A percentile compares a stretch with the other conserved stretches of the same genome.
phyloP scores from a whole-genome alignment of 352 stramenopile genomes.

The Phytophthora crassamura region DNA sequence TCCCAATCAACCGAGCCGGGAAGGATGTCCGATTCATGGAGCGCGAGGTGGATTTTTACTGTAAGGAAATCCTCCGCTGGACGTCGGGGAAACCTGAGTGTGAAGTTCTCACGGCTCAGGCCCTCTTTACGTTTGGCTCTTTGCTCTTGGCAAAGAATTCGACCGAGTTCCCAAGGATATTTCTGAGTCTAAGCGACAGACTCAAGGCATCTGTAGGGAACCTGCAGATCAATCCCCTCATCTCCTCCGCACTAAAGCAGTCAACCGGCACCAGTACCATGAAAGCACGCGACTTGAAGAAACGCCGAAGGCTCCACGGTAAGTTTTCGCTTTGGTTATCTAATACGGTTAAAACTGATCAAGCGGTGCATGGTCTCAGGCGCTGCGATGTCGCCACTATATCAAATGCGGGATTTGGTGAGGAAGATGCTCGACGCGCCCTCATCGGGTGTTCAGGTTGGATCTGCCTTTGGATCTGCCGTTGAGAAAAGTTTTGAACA shows the following conservation, averaged over 20 bases:
- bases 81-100: slow-evolving; percentile 30
- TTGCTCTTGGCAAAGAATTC: slow-evolving; percentile 53
- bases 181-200: slow-evolving; percentile 52
- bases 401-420: slow-evolving; percentile 55
- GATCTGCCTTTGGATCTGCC: slow-evolving; percentile 29
- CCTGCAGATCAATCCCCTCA: slow-evolving; percentile 6
- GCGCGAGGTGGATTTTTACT: slow-evolving; percentile 79
- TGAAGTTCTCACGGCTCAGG: slow-evolving; percentile 46
- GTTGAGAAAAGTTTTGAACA: slow-evolving; percentile 48
- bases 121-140: slow-evolving; percentile 53
- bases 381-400: slow-evolving; percentile 43
- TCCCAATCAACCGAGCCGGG: slow-evolving; percentile 12
- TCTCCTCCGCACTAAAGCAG: slow-evolving; percentile 2
- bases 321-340: slow-evolving; percentile 11
- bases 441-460: slow-evolving; percentile 12
- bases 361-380: slow-evolving; percentile 28
- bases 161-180: slow-evolving; percentile 60
- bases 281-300: slow-evolving; percentile 17
- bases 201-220: slow-evolving; percentile 38
- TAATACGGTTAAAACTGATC: not conserved
- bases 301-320: slow-evolving; percentile 40
- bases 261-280: slow-evolving; percentile 2
- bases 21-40: slow-evolving; percentile 57
- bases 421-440: slow-evolving; percentile 36
- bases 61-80: slow-evolving; percentile 67